Evolutionary conservation across 2,329 filamentous ascomycete genomes (phyloP).

Genomic region (Stemphylium vesicarium): DNA sequence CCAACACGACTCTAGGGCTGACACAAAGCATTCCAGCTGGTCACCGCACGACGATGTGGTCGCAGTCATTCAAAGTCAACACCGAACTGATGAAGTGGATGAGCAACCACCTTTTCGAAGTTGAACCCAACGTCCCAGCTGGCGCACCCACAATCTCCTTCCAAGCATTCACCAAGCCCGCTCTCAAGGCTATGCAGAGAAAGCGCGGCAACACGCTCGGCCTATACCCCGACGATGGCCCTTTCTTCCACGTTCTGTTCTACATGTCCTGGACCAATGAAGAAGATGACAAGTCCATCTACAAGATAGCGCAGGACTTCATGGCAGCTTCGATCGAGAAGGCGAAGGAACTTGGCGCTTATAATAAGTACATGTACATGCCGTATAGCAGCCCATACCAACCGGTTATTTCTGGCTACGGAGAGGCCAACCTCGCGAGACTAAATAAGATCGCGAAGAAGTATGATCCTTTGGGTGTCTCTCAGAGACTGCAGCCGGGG

Average conservation of each 20-base stretch:
- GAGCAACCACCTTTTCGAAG: constrained; percentile 22
- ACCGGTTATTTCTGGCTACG: constrained; percentile 51
- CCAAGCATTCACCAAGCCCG: constrained; percentile 30
- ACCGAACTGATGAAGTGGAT: constrained; percentile 23
- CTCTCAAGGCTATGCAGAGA: constrained; percentile 26
- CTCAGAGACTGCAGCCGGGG: constrained; percentile 15
- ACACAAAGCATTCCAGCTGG: constrained; percentile 18
- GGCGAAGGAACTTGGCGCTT: constrained; percentile 10
- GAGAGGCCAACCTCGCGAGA: constrained; percentile 40
- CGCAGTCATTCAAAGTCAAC: constrained; percentile 33
- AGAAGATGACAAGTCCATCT: constrained; percentile 27
- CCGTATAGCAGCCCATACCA: constrained; percentile 55
- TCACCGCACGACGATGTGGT: constrained; percentile 35
- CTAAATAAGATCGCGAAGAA: constrained; percentile 12
- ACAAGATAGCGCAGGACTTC: constrained; percentile 22
- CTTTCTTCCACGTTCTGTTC: constrained; percentile 24
- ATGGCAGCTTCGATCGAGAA: not conserved
- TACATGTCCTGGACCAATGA: constrained; percentile 26
- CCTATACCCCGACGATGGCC: constrained; percentile 18
- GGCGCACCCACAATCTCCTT: constrained; percentile 5
- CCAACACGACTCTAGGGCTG: constrained; percentile 18
- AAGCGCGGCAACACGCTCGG: constrained; percentile 37
- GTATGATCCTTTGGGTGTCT: constrained; percentile 17
- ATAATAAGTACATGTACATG: constrained; percentile 48
- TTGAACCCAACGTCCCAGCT: not conserved